Percentiles rank a stretch among this genome's conserved stretches.
These are phyloP conservation scores for Colletotrichum musae DNA, from an alignment of 2,329 filamentous ascomycete genomes.

Conservation along the genomic window DNA sequence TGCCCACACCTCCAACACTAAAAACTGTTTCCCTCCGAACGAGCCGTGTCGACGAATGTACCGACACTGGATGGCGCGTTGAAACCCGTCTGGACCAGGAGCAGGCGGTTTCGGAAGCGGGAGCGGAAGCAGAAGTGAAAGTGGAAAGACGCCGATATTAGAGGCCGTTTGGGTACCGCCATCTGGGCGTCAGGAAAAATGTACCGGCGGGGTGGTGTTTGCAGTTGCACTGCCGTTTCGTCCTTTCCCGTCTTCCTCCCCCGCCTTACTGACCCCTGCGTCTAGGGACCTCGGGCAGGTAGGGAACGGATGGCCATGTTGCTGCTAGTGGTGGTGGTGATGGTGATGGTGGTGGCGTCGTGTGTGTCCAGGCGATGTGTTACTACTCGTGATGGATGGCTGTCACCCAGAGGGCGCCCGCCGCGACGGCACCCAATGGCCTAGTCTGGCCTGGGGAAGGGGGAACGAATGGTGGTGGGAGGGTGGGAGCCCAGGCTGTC, in stretches of 20 bases:
- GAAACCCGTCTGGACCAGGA: neutral
- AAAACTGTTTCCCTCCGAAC: slow-evolving; percentile 24
- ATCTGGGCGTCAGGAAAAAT: neutral
- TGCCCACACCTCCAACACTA: slow-evolving; percentile 19
- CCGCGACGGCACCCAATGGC: slow-evolving; percentile 29
- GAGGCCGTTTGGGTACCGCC: no score
- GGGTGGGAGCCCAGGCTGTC: neutral
- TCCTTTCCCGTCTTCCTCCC: neutral
- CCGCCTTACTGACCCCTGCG: slow-evolving; percentile 14
- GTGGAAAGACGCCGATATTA: no score
- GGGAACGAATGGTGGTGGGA: slow-evolving; percentile 2
- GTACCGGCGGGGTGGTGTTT: neutral
- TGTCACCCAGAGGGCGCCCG: slow-evolving; percentile 30
- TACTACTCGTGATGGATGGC: slow-evolving; percentile 22
- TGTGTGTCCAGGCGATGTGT: slow-evolving; percentile 23
- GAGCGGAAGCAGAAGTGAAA: no score
- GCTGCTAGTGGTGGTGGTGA: slow-evolving; percentile 10
- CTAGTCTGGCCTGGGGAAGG: slow-evolving; percentile 3
- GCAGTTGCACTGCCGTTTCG: neutral
- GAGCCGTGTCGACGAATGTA: slow-evolving; percentile 22
- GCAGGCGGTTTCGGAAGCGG: neutral
- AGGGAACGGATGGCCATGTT: slow-evolving; percentile 32
- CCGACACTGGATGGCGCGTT: neutral
- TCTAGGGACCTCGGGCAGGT: neutral
- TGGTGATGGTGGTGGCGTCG: no score